phyloP scores from a whole-genome alignment of 352 stramenopile species.

The Phytophthora pistaciae region DNA sequence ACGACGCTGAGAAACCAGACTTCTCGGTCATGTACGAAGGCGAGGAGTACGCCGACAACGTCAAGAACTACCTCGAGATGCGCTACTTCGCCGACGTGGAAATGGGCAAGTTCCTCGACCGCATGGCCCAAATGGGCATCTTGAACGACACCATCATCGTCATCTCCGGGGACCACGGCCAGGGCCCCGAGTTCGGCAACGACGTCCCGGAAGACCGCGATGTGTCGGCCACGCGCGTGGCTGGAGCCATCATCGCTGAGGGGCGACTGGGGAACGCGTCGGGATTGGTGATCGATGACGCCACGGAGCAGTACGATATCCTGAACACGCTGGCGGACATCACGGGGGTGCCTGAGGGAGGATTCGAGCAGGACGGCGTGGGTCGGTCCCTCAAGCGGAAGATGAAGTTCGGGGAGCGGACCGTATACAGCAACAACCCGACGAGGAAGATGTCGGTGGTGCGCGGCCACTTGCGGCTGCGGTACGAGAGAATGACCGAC shows the following conservation, averaged over 20 bases:
- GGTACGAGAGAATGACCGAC: conserved; percentile 43
- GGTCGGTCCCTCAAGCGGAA: conserved; percentile 48
- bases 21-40: conserved; percentile 40
- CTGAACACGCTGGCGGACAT: conserved; percentile 49
- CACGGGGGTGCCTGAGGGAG: conserved; percentile 28
- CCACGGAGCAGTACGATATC: conserved; percentile 43
- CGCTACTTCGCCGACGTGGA: conserved; percentile 56
- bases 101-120: conserved; percentile 58
- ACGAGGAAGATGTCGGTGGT: conserved; percentile 42
- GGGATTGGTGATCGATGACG: conserved; percentile 31
- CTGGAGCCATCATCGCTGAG: conserved; percentile 37
- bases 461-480: conserved; percentile 40
- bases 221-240: conserved; percentile 41
- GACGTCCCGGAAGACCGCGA: conserved; percentile 39
- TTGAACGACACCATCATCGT: conserved; percentile 63
- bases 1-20: conserved; percentile 34
- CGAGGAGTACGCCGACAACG: conserved; percentile 21
- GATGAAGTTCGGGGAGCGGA: conserved; percentile 29
- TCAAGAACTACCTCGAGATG: conserved; percentile 50
- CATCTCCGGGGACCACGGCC: conserved; percentile 55
- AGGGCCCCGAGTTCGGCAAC: conserved; percentile 46
- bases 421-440: conserved; percentile 62
- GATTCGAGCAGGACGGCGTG: conserved; percentile 44
- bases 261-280: conserved; percentile 29
- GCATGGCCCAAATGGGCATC: conserved; percentile 42